These are phyloP conservation scores for Sporothrix protearum DNA, from an alignment of 2,329 filamentous ascomycete genomes.

Conservation along the genomic window DNA sequence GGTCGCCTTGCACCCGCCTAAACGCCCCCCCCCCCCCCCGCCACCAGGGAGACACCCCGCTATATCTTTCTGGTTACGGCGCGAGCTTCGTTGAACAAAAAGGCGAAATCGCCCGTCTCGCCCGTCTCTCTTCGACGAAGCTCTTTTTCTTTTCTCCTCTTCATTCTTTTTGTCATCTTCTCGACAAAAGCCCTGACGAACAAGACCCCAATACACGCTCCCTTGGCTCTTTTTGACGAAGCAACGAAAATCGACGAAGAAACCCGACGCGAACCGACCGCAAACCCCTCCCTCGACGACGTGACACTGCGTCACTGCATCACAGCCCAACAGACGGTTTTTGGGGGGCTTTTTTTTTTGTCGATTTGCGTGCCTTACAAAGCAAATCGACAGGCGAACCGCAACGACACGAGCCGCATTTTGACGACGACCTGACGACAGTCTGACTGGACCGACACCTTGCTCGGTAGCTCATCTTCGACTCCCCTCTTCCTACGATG, in stretches of 20 bases:
- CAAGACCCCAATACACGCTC: not conserved
- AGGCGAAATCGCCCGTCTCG: not conserved
- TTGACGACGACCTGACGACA: not conserved
- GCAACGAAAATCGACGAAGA: not conserved
- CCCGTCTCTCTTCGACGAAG: not conserved
- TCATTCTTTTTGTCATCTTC: not conserved
- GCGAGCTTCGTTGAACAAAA: not conserved
- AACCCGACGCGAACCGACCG: not conserved
- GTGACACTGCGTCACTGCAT: not conserved
- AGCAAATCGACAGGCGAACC: not conserved
- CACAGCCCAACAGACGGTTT: not conserved
- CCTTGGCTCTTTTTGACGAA: not conserved
- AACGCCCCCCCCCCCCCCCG: not conserved
- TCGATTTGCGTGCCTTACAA: no score
- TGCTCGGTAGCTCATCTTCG: not conserved
- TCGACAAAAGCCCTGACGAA: not conserved
- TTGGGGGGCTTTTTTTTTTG: not conserved
- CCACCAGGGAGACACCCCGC: not conserved
- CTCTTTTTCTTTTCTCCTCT: not conserved
- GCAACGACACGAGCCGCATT: not conserved
- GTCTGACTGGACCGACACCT: no score
- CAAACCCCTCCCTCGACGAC: not conserved
- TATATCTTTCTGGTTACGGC: not conserved
- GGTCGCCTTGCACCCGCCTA: slow-evolving; percentile 6
- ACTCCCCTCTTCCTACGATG: not conserved